A percentile compares a stretch with the other conserved stretches of the same genome.
Conservation (phyloP, 306 rosid species). For the Cucumis cinereus region DNA sequence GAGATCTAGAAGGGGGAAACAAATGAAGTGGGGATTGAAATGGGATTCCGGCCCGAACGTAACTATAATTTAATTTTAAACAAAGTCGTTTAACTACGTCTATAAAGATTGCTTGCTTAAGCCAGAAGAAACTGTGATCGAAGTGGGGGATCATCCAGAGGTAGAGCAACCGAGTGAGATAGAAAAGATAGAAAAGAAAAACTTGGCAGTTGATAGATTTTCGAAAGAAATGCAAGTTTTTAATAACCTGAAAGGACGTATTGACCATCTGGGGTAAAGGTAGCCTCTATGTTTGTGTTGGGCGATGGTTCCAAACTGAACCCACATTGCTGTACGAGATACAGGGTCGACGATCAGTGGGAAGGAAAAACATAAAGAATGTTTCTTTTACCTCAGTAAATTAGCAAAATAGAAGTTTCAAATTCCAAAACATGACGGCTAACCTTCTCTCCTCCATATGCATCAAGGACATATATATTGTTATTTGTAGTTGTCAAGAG, state of each 20-base stretch:
- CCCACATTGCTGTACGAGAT: conserved; percentile 71
- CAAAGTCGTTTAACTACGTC: neutral
- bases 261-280: conserved; percentile 92
- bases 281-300: conserved; percentile 63
- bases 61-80: too few species aligned
- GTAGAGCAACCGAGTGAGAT: neutral
- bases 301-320: conserved; percentile 90
- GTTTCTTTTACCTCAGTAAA: neutral
- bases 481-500: conserved; percentile 82
- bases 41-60: neutral
- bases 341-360: neutral
- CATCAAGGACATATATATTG: conserved; percentile 84
- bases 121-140: neutral
- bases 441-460: conserved; percentile 93
- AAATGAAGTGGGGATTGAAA: neutral
- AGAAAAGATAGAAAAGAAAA: neutral
- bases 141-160: neutral
- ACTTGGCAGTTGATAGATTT: neutral
- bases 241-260: conserved; percentile 77
- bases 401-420: neutral
- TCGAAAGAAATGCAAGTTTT: neutral
- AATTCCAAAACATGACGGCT: conserved; percentile 11
- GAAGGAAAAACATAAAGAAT: neutral
- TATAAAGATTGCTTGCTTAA: neutral
- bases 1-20: neutral